Percentiles rank a stretch among this genome's conserved stretches.
Conservation (phyloP, 208 protist genomes). For the Leishmania tropica region DNA sequence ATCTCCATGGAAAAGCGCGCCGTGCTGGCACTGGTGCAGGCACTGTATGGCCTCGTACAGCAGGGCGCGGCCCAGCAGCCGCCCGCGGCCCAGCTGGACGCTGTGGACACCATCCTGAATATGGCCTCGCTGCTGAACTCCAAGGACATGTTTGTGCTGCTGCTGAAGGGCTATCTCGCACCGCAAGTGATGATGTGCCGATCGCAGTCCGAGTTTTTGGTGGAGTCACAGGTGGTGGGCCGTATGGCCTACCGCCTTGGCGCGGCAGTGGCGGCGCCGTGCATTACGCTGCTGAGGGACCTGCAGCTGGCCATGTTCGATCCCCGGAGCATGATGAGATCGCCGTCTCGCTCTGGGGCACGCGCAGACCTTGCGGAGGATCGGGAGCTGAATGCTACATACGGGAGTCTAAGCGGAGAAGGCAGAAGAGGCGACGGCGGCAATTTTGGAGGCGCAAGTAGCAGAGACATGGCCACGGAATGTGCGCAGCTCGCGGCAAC, state of each 20-base stretch:
- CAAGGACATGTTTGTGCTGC: conserved; percentile 61
- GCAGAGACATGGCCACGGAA: conserved; percentile 1
- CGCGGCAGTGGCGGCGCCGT: conserved; percentile 36
- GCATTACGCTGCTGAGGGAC: conserved; percentile 62
- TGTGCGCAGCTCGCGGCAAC: conserved; percentile 13
- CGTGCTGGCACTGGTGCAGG: conserved; percentile 56
- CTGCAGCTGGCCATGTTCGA: conserved; percentile 36
- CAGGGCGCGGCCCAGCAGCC: conserved; percentile 16
- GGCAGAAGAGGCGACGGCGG: background rate
- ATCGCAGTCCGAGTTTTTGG: conserved; percentile 33
- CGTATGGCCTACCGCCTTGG: conserved; percentile 61
- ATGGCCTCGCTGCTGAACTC: conserved; percentile 66
- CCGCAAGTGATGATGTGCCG: conserved; percentile 47
- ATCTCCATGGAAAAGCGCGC: conserved; percentile 40
- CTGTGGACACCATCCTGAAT: conserved; percentile 72
- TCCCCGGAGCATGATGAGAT: background rate
- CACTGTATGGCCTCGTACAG: conserved; percentile 46
- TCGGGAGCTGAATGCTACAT: background rate
- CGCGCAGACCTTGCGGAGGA: background rate
- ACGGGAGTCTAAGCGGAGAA: background rate
- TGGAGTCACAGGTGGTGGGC: conserved; percentile 54
- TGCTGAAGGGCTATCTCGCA: conserved; percentile 57
- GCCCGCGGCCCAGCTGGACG: conserved; percentile 26
- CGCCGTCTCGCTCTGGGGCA: background rate
- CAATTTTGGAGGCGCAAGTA: background rate